Base-by-base conservation (phyloP, 495 filamentous ascomycete species). In the Hypomontagnella submonticulosa region DNA sequence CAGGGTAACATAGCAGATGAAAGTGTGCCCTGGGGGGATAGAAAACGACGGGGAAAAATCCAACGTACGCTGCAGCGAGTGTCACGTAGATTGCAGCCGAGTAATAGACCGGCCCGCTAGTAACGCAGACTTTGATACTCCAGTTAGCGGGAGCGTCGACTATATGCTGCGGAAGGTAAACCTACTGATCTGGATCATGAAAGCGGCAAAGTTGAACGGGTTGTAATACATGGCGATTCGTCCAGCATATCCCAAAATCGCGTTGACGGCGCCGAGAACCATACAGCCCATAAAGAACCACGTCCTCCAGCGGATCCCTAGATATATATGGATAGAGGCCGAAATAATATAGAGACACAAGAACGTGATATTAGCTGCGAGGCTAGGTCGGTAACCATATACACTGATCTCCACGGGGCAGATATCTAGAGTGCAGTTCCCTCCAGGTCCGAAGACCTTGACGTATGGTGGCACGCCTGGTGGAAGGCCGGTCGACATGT, bases 21-120 rank as follows among this genome's bases (percentile, higher is more conserved):
- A 13, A 40, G 4, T 7, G 4, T 37, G 23, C 23, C 6, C 8
- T 8, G 3, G 11, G n/a, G 9, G 23, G 9, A 38, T 8, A 15
- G 18, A 15, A 11, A 13, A 0, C 4, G 8, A 38, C 3, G 23
- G 3, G 33, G 18, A 15, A 11, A 13, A 0, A 10, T 37, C n/a
- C n/a, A 18, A 71, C 74, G 61, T 51, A 78, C 77, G 72, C 69
- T 53, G 73, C 69, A 10, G 76, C 73, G 12, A 83, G 71, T n/a
- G 83, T 86, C 52, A 87, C 73, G 71, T 89, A 89, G 55, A 88
- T 83, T 12, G 79, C 84, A 0, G 86, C 86, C 11, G 83, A 80
- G 59, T 83, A 78, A 64, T 83, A 88, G 27, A 85, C 81, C 0
- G 87, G 87, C 1, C 77, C 84, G 32, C 84, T 76, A 8, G 81